Evolutionary conservation across 768 basidiomycete genomes (phyloP).

Genomic region (Mycena galopus): DNA sequence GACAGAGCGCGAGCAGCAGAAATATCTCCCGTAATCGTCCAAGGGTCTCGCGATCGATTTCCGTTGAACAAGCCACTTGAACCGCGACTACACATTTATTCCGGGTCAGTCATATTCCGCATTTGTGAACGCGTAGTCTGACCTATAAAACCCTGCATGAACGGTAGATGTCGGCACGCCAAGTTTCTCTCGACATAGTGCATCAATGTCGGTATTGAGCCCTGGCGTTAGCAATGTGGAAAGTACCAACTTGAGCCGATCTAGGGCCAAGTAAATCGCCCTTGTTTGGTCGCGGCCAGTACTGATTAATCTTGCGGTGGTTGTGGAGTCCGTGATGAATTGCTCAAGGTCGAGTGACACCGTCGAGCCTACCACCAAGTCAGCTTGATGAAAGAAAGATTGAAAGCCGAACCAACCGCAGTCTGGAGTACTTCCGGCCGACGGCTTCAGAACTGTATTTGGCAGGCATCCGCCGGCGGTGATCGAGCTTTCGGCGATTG

Average conservation of each 20-base stretch:
- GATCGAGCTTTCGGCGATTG: conserved; percentile 27
- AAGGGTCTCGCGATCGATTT: conserved; percentile 57
- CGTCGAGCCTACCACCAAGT: conserved; percentile 56
- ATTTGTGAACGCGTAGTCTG: conserved; percentile 25
- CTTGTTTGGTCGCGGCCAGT: conserved; percentile 58
- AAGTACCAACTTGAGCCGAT: conserved; percentile 70
- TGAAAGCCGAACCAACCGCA: conserved; percentile 33
- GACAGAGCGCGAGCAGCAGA: conserved; percentile 80
- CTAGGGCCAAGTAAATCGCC: conserved; percentile 60
- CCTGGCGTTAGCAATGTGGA: conserved; percentile 78
- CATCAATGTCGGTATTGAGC: conserved; percentile 77
- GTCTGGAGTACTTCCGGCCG: conserved; percentile 35
- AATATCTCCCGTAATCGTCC: conserved; percentile 80
- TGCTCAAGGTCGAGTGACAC: conserved; percentile 64
- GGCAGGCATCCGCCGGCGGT: conserved; percentile 43
- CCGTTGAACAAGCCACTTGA: conserved; percentile 58
- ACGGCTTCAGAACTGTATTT: conserved; percentile 41
- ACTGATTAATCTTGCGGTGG: conserved; percentile 66
- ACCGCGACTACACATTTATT: conserved; percentile 46
- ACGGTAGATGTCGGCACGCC: conserved; percentile 56
- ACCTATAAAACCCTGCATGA: conserved; percentile 67
- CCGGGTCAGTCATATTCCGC: conserved; percentile 5
- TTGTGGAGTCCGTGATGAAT: conserved; percentile 62
- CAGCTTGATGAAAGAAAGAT: background rate
- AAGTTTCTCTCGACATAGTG: conserved; percentile 71